A percentile compares a stretch with the other conserved stretches of the same genome.
phyloP scores from a whole-genome alignment of 176 grass and related monocot genomes.

The Panicum miliaceum region DNA sequence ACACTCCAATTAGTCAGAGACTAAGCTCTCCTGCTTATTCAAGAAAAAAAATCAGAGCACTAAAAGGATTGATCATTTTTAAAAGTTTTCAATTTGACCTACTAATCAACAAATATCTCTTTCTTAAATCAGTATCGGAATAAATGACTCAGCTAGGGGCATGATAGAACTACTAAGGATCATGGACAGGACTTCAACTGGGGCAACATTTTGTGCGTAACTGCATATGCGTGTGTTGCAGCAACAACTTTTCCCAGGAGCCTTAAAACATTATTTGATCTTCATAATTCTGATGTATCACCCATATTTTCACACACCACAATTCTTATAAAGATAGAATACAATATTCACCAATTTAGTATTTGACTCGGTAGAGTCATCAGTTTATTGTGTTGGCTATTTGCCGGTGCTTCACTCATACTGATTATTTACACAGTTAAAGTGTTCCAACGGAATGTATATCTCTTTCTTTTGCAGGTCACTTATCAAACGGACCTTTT shows the following conservation, averaged over 20 bases:
- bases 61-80: constrained; percentile 3
- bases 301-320: constrained; percentile 10
- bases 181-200: background rate
- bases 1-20: background rate
- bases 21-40: background rate
- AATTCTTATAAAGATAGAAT: background rate
- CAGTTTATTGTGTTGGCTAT: constrained; percentile 10
- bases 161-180: constrained; percentile 22
- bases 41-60: background rate
- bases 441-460: background rate
- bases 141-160: background rate
- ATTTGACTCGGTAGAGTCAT: background rate
- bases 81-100: constrained; percentile 13
- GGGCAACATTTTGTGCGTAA: constrained; percentile 15
- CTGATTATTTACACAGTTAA: background rate
- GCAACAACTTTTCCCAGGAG: background rate
- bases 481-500: constrained; percentile 92
- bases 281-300: background rate
- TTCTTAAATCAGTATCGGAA: background rate
- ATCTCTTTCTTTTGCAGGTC: constrained; percentile 58
- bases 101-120: background rate
- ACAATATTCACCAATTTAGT: constrained; percentile 12
- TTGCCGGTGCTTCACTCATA: background rate
- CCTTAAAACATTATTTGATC: background rate
- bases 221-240: background rate